Base-by-base conservation (phyloP, 768 basidiomycete genomes). In the Lepiota subincarnata region DNA sequence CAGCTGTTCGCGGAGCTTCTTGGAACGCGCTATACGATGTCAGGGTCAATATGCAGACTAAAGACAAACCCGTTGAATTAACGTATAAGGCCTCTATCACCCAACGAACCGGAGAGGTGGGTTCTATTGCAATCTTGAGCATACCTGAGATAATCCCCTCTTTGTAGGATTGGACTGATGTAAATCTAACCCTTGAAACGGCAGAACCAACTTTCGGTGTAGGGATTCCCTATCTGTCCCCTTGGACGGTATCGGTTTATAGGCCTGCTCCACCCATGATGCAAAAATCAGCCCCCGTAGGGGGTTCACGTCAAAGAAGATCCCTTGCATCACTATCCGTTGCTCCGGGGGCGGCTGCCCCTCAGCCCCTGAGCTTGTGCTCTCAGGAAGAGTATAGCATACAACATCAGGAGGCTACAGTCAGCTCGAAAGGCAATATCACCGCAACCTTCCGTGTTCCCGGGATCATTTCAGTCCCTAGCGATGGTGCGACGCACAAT, bases 31-130 rank as follows among this genome's bases (percentile, higher is more conserved):
- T 59, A 3, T 77, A 76, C 43, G 76, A 77, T 50, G 69, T 77
- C 10, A 69, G 73, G 6, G 74, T 74, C 3, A 64, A 75, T 53
- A 70, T 74, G 69, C 62, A 73, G n/a, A 57, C 64, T 3, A 68
- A 72, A 50, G 70, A 73, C 18, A 66, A 64, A 12, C 71, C 73
- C 1, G 61, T 78, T 0, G 65, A 57, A 1, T 49, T 77, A 19
- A 65, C 68, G 3, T 77, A 77, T 60, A 76, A 75, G 56, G 75
- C 69, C 0, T 61, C 62, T 2, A 72, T 77, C 45, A 66, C 59
- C 0, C 77, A 77, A 50, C 66, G 56, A 40, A 77, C 75, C 6
- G 75, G 75, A 28, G 76, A 79, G 64, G 75, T 19, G 64, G n/a
- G 41, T 3, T 45, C 22, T 13, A 5, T 20, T 31, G 48, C 24